Percentiles rank a stretch among this genome's conserved stretches.
Evolutionary conservation across 768 basidiomycete species (phyloP).

Genomic region (Pluteus cervinus): DNA sequence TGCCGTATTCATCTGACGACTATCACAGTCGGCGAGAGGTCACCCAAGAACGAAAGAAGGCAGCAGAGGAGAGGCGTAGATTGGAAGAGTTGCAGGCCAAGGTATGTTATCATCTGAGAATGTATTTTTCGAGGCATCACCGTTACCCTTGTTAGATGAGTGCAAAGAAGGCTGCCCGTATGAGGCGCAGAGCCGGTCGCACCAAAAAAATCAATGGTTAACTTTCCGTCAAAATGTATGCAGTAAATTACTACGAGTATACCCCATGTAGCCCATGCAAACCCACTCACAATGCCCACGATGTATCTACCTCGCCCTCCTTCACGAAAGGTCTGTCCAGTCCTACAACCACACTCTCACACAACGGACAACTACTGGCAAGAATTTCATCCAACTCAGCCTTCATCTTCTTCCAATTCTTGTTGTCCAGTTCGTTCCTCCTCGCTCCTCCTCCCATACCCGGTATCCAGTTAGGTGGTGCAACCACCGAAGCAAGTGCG

Average conservation of each 20-base stretch:
- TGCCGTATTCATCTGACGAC: constrained; percentile 6
- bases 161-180: constrained; percentile 66
- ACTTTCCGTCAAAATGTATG: constrained; percentile 15
- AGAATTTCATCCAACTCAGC: constrained; percentile 86
- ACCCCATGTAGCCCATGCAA: constrained; percentile 8
- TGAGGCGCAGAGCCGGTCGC: constrained; percentile 67
- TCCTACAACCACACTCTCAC: constrained; percentile 82
- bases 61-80: constrained; percentile 65
- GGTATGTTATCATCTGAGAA: constrained; percentile 36
- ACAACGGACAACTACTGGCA: constrained; percentile 86
- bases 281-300: constrained; percentile 60
- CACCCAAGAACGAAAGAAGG: constrained; percentile 64
- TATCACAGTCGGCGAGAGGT: constrained; percentile 54
- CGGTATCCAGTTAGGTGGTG: constrained; percentile 69
- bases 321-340: constrained; percentile 84
- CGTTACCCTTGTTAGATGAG: constrained; percentile 54
- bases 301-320: constrained; percentile 71
- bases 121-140: constrained; percentile 4
- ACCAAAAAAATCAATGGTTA: constrained; percentile 79
- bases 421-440: constrained; percentile 42
- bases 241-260: constrained; percentile 9
- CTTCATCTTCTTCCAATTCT: constrained; percentile 66
- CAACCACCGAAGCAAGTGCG: constrained; percentile 79
- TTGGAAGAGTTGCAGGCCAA: constrained; percentile 62
- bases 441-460: constrained; percentile 52